Base-by-base conservation (phyloP, 257 asterid genomes). In the Solanum piurae region DNA sequence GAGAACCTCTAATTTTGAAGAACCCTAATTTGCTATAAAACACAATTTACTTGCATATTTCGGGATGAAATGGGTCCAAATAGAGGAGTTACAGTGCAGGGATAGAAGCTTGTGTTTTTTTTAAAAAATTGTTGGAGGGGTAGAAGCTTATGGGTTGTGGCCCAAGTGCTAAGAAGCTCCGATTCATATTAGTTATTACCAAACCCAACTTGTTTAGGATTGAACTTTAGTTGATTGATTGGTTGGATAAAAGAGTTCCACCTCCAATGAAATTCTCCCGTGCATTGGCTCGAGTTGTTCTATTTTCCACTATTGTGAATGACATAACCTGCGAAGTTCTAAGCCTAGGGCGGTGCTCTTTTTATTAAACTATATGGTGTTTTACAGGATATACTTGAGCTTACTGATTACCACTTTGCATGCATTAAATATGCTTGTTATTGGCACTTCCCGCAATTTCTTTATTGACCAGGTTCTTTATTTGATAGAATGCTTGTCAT, bases 401-500 rank as follows among this genome's bases (percentile, higher is more conserved):
- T 80, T 80, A 38, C 37, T 29, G 68, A 46, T 46, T 46, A 80
- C 20, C 42, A 46, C 29, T 80, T 46, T 80, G 37, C 62, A 31
- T 46, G 27, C 85, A 49, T 79, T 46, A 44, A 79, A 46, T 9
- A 4, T 79, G 29, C 85, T 46, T 49, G 27, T 49, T 49, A 49
- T 29, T 46, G 68, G 68, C 85, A 46, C n/a, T 46, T 18, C n/a
- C 69, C 5, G 14, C 85, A 49, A 80, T 46, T 76, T 46, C 60
- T 55, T 49, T 34, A 31, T 71, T 88, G 38, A 89, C n/a, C 62
- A 88, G 33, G 87, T 72, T 71, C 55, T 90, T 89, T 92, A 25
- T 90, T 84, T 90, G 88, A 88, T 88, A 96, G 99, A 93, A 88
- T 90, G 99, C 99, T 88, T 93, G 99, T 92, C 91, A 90, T 83